A percentile compares a stretch with the other conserved stretches of the same genome.
phyloP scores from a whole-genome alignment of 2,329 filamentous ascomycete species.

The Tolypocladium album region DNA sequence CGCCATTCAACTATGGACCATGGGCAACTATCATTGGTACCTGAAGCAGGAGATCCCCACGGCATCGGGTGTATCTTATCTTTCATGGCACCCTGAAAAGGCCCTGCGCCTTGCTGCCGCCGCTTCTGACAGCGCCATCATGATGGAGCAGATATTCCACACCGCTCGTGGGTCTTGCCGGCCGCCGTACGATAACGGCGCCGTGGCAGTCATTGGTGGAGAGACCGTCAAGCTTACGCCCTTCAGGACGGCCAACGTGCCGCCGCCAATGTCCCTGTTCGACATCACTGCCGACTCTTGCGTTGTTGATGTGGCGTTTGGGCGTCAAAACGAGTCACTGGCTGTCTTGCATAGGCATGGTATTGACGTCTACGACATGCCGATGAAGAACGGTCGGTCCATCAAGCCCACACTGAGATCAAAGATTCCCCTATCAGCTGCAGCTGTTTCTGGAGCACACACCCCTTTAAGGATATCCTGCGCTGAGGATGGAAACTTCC shows the following conservation, averaged over 20 bases:
- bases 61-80: conserved; percentile 16
- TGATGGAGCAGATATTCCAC: conserved; percentile 58
- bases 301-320: conserved; percentile 66
- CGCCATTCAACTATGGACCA: conserved; percentile 87
- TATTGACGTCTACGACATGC: conserved; percentile 61
- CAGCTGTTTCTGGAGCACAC: conserved; percentile 8
- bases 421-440: conserved; percentile 26
- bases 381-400: conserved; percentile 44
- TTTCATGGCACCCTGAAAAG: conserved; percentile 83
- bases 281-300: conserved; percentile 55
- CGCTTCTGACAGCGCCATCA: conserved; percentile 37
- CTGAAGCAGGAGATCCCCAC: conserved; percentile 76
- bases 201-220: conserved; percentile 79
- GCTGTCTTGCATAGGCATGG: conserved; percentile 59
- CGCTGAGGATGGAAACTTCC: conserved; percentile 15
- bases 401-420: conserved; percentile 29
- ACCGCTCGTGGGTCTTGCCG: conserved; percentile 57
- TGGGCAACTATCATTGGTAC: conserved; percentile 97
- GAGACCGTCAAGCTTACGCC: conserved; percentile 72
- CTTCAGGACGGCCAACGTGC: conserved; percentile 71
- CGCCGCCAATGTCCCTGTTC: conserved; percentile 84
- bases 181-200: conserved; percentile 66
- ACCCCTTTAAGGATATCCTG: conserved; percentile 22
- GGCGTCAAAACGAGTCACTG: conserved; percentile 50
- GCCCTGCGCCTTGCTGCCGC: conserved; percentile 55